Evolutionary conservation across 2,329 filamentous ascomycete genomes (phyloP).

Genomic region (Fonsecaea erecta): DNA sequence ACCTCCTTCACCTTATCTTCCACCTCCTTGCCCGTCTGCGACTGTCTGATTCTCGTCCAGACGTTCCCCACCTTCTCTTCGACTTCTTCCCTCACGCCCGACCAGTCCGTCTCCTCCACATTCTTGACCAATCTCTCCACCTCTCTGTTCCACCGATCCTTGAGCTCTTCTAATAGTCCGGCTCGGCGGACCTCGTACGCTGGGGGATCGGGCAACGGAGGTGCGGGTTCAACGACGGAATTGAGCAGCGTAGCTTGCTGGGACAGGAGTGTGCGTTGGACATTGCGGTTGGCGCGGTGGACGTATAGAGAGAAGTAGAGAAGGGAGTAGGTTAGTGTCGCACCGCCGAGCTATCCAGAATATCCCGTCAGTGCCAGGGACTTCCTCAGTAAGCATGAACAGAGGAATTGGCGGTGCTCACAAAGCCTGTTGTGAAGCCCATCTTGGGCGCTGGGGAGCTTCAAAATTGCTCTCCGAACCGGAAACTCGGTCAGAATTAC

Average conservation of each 20-base stretch:
- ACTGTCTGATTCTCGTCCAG: conserved; percentile 24
- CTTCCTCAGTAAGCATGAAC: neutral
- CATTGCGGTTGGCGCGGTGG: conserved; percentile 69
- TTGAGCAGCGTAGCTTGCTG: conserved; percentile 51
- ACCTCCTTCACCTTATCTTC: conserved; percentile 9
- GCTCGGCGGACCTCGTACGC: conserved; percentile 54
- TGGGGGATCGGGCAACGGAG: conserved; percentile 37
- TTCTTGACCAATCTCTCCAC: conserved; percentile 68
- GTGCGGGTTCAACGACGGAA: conserved; percentile 44
- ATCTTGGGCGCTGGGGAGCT: conserved; percentile 49
- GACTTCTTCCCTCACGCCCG: conserved; percentile 24
- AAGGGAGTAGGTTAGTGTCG: conserved; percentile 73
- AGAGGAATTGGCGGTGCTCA: conserved; percentile 51
- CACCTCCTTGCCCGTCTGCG: conserved; percentile 21
- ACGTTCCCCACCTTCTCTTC: conserved; percentile 30
- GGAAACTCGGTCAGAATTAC: neutral
- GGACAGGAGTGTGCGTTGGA: conserved; percentile 51
- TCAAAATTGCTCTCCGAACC: neutral
- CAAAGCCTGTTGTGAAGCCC: conserved; percentile 77
- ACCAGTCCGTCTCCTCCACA: conserved; percentile 70
- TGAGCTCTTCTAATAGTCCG: conserved; percentile 67
- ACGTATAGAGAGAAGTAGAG: conserved; percentile 73
- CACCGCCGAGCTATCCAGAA: conserved; percentile 68
- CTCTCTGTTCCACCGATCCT: conserved; percentile 79
- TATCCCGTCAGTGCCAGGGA: conserved; percentile 15